Base-by-base conservation (phyloP, 306 rosid species). In the Phaseolus lunatus region DNA sequence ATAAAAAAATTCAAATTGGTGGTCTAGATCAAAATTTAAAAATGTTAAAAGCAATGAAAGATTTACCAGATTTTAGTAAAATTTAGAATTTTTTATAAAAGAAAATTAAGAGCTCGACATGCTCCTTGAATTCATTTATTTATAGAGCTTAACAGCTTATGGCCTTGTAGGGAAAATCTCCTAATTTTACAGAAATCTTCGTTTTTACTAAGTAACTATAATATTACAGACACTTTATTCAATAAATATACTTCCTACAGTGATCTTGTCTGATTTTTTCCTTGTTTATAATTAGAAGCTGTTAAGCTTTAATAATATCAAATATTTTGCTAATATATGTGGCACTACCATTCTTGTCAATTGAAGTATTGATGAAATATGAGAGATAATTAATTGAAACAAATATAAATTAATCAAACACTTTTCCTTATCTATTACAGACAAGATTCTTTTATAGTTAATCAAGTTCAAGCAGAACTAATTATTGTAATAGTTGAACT, bases 321-420 rank as follows among this genome's bases (percentile, higher is more conserved):
- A 58, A 29, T 58, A 23, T 1, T 16, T 26, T 41, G 29, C 57
- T 41, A 8, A 10, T 61, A 18, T 37, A 7, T 49, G n/a, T 41
- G 0, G 7, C 48, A 18, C 52, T 63, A 50, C 18, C 59, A 39
- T 62, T 62, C 4, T 26, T 79, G 75, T 72, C 61, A 44, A 43
- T 24, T 54, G 57, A 43, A 44, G 70, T 10, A 74, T n/a, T 29
- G 18, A 74, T 7, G 47, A 26, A 72, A 71, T 11, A 35, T 43
- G 39, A 2, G 68, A 72, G 50, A 23, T 50, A 9, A 41, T 72
- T 5, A 29, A 47, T 41, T 73, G 54, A 80, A 71, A 39, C 41
- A 37, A 31, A 4, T 33, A 8, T 5, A 35, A 23, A 71, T 12
- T 37, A 52, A 12, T 35, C 19, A 31, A 39, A 41, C 24, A 35